phyloP scores from a whole-genome alignment of 371 early-diverging fungal species.

The Zychaea mexicana region DNA sequence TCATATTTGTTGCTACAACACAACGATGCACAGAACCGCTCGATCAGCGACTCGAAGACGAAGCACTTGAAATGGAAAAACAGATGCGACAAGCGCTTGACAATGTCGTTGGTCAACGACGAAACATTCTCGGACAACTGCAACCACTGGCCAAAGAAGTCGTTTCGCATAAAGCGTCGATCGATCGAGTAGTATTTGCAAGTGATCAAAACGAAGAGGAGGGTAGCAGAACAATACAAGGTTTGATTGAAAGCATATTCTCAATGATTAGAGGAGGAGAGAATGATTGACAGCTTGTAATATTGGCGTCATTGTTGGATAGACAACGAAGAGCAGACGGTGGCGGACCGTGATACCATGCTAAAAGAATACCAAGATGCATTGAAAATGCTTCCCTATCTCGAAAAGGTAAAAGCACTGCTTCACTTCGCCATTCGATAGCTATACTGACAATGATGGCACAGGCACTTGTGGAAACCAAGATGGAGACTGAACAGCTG shows the following conservation, averaged over 20 bases:
- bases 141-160: slow-evolving; percentile 1
- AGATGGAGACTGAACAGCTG: not conserved
- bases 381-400: not conserved
- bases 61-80: not conserved
- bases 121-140: not conserved
- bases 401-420: slow-evolving; percentile 1
- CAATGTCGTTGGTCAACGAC: not conserved
- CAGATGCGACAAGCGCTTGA: not conserved
- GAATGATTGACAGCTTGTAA: too few relatives aligned
- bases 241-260: too few relatives aligned
- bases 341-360: not conserved
- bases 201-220: not conserved
- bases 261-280: too few relatives aligned
- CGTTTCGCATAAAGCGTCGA: not conserved
- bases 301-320: too few relatives aligned
- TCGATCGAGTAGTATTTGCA: not conserved
- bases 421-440: too few relatives aligned
- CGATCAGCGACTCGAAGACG: not conserved
- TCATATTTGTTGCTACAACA: too few relatives aligned
- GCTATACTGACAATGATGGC: not conserved
- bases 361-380: slow-evolving; percentile 9
- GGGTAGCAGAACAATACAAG: not conserved
- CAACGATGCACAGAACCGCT: too few relatives aligned
- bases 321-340: not conserved
- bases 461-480: not conserved